phyloP scores from a whole-genome alignment of 192 early-diverging fungal species.

The Funneliformis geosporum region DNA sequence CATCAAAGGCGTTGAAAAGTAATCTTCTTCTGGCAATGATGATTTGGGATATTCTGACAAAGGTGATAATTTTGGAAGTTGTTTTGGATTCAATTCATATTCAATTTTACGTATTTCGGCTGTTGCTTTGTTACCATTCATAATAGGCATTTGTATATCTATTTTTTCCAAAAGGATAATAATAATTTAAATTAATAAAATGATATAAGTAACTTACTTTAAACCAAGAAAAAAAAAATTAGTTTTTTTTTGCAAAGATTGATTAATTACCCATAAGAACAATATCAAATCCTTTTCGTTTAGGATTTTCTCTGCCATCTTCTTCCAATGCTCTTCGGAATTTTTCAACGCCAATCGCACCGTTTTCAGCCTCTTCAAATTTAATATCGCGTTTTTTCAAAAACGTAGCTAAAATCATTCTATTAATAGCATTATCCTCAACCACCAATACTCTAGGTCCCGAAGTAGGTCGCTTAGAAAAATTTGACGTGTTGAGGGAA shows the following conservation, averaged over 20 bases:
- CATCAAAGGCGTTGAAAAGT: too few species aligned
- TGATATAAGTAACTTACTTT: background rate
- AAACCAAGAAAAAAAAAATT: background rate
- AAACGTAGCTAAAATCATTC: conserved; percentile 48
- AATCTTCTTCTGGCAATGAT: too few species aligned
- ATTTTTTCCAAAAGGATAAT: background rate
- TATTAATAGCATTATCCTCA: conserved; percentile 48
- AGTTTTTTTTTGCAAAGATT: too few species aligned
- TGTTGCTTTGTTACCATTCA: conserved; percentile 50
- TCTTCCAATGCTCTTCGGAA: conserved; percentile 36
- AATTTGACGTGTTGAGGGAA: background rate
- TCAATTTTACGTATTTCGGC: conserved; percentile 46
- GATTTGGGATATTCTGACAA: background rate
- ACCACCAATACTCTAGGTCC: conserved; percentile 44
- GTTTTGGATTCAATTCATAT: conserved; percentile 15
- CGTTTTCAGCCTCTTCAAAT: conserved; percentile 49
- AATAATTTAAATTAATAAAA: background rate
- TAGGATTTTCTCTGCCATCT: conserved; percentile 30
- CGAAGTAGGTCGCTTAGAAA: background rate
- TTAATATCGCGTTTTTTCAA: conserved; percentile 44
- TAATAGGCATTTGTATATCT: conserved; percentile 51
- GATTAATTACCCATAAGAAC: conserved; percentile 49
- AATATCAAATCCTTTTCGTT: conserved; percentile 40
- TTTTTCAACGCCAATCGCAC: conserved; percentile 44
- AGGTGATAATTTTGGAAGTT: conserved; percentile 1